Conservation (phyloP, 371 early-diverging fungal species). For the Circinella minor region DNA sequence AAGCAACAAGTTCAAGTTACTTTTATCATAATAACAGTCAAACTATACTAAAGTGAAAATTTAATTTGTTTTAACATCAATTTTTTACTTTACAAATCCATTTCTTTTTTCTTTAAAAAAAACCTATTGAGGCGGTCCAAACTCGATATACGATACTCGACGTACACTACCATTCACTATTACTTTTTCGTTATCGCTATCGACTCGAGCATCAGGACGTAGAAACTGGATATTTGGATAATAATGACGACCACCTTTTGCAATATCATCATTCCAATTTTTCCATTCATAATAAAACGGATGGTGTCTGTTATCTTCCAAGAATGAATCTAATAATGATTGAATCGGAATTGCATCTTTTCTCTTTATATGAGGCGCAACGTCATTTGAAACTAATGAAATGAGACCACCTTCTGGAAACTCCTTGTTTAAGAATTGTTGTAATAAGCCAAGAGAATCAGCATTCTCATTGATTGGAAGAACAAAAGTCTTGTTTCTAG, state of each 20-base stretch:
- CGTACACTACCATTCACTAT: background rate
- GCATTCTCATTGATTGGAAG: background rate
- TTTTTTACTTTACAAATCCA: too few species aligned
- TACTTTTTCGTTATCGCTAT: background rate
- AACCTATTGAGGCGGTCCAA: background rate
- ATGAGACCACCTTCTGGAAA: conserved; percentile 8
- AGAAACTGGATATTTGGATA: background rate
- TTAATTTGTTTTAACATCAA: too few species aligned
- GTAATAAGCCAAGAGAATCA: background rate
- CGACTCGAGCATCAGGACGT: background rate
- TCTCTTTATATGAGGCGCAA: background rate
- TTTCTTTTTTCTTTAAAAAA: too few species aligned
- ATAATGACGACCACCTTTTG: background rate
- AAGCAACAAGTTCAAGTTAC: too few species aligned
- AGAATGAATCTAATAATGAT: background rate
- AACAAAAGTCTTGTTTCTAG: background rate
- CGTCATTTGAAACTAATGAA: background rate
- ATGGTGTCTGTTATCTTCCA: background rate
- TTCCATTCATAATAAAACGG: background rate
- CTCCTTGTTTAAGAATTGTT: background rate
- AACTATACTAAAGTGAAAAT: too few species aligned
- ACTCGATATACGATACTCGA: background rate
- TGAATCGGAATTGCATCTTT: background rate
- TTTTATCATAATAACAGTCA: too few species aligned
- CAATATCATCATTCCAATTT: background rate